Evolutionary conservation across 192 early-diverging fungal species (phyloP).

Genomic region (Gonapodya sp.): DNA sequence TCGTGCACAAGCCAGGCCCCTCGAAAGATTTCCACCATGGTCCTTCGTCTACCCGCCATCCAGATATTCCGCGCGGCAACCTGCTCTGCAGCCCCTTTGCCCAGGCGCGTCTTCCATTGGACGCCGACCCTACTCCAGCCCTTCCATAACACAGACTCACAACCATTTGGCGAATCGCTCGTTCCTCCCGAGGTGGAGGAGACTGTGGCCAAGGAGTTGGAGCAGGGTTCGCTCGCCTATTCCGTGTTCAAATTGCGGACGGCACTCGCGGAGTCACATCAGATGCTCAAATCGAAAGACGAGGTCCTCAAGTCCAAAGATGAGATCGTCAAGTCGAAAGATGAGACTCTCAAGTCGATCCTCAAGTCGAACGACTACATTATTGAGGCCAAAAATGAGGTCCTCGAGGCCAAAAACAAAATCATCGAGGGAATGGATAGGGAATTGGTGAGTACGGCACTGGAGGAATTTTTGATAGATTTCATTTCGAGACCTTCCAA

Average conservation of each 20-base stretch:
- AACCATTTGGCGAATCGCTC: neutral
- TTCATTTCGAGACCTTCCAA: neutral
- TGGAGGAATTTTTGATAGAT: neutral
- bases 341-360: neutral
- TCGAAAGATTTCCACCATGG: neutral
- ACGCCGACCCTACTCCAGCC: neutral
- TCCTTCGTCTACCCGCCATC: neutral
- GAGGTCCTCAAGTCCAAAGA: neutral
- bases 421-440: neutral
- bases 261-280: neutral
- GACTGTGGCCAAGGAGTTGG: neutral
- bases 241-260: neutral
- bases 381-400: neutral
- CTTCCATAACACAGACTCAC: neutral
- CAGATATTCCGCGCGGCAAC: neutral
- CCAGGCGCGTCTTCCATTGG: neutral
- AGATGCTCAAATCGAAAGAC: neutral
- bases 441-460: neutral
- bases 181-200: neutral
- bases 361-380: neutral
- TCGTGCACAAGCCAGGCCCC: no score
- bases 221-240: neutral
- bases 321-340: neutral
- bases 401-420: neutral
- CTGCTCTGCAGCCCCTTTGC: neutral